A percentile compares a stretch with the other conserved stretches of the same genome.
Conservation (phyloP, 2,329 filamentous ascomycete genomes). For the Venturia asperata region DNA sequence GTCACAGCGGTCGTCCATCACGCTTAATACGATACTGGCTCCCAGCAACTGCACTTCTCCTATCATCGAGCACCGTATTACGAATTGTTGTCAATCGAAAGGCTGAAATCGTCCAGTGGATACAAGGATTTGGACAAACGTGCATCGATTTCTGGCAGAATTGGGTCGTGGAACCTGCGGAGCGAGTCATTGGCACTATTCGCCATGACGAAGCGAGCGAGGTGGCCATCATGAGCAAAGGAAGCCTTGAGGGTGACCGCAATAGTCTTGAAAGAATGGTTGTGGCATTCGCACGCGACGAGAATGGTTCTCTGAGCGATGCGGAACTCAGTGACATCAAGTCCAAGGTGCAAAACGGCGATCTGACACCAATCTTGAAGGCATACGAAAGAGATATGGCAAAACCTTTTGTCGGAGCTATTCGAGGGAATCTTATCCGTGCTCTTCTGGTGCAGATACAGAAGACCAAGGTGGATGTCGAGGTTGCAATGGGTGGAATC, state of each 20-base stretch:
- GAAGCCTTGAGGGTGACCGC: conserved; percentile 81
- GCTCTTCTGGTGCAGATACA: conserved; percentile 93
- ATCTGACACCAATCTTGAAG: conserved; percentile 81
- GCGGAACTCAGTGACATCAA: conserved; percentile 67
- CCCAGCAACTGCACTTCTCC: conserved; percentile 58
- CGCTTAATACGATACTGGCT: conserved; percentile 81
- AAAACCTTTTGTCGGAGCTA: conserved; percentile 70
- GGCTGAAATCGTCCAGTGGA: conserved; percentile 72
- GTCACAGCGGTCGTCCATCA: conserved; percentile 67
- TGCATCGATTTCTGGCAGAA: conserved; percentile 88
- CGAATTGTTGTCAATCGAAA: conserved; percentile 66
- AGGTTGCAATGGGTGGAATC: conserved; percentile 92
- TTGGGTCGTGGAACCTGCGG: conserved; percentile 83
- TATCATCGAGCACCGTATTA: conserved; percentile 78
- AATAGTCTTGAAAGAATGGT: conserved; percentile 97
- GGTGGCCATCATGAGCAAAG: conserved; percentile 92
- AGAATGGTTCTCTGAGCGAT: conserved; percentile 57
- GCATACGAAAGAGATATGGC: conserved; percentile 88
- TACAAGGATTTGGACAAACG: conserved; percentile 70
- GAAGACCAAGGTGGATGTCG: conserved; percentile 97
- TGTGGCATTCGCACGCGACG: conserved; percentile 85
- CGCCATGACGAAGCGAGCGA: conserved; percentile 87
- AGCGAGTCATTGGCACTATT: conserved; percentile 82
- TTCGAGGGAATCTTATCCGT: conserved; percentile 80
- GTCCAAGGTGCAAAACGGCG: conserved; percentile 77